Base-by-base conservation (phyloP, 352 stramenopile genomes). In the Phytophthora pistaciae region DNA sequence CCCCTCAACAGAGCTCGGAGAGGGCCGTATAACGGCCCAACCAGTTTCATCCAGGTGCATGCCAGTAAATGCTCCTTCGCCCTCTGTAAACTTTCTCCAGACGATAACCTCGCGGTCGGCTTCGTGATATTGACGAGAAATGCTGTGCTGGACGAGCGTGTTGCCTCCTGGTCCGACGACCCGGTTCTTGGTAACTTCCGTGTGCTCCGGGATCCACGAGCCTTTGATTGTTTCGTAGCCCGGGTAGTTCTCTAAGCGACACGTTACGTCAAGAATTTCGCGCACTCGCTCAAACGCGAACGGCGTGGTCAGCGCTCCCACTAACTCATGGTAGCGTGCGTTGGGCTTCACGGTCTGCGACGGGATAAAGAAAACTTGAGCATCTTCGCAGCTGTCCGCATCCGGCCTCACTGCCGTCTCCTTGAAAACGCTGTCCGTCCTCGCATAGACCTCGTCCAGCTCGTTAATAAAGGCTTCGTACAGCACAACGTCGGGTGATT, bases 1-100 rank as follows among this genome's bases (percentile, higher is more conserved):
- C 14, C 56, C 60, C 1, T 58, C 25, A 16, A 16, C 29, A 33
- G 13, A 56, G 44, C 38, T 62, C 9, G 40, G 18, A 16, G 70
- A 77, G 16, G 74, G 63, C 0, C 68, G 70, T 0, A 82, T 14
- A 16, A 82, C 62, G 31, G 68, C 70, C 84, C 84, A 92, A 4
- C 82, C 82, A 3, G 80, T 92, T 57, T 91, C 80, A 27, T 90
- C 80, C 29, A 75, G 79, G 60, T 83, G 79, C 72, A 90, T 80
- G 1, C 73, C 76, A 58, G 69, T 78, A 56, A 74, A 78, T 10
- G 29, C 25, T 3, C 77, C 65, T 50, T 79, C 75, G 10, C 80
- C 78, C 40, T 90, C 75, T 0, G 63, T 73, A 14, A 86, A 78
- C 14, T 79, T 79, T 23, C 79, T 78, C 73, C 77, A 92, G 29